phyloP scores from a whole-genome alignment of 768 basidiomycete species.

The Lactifluus volemus region DNA sequence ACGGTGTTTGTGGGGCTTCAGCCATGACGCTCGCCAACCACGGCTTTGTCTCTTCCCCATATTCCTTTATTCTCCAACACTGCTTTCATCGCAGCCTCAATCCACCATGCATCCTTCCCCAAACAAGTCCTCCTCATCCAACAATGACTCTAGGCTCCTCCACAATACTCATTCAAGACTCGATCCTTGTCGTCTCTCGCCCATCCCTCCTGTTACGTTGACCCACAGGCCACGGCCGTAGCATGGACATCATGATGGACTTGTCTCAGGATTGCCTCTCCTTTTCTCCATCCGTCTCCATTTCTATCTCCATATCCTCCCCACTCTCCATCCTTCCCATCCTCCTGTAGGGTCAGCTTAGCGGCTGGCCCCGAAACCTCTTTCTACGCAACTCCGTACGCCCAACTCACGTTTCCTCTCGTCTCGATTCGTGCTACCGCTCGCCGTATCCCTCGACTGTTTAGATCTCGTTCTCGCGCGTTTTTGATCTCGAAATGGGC shows the following conservation, averaged over 20 bases:
- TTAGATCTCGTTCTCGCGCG: too few relatives aligned
- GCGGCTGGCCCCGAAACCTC: too few relatives aligned
- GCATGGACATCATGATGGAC: conserved; percentile 22
- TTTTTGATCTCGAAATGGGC: too few relatives aligned
- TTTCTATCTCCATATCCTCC: conserved; percentile 27
- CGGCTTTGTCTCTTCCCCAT: background rate
- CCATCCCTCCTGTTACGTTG: background rate
- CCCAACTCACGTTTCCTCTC: too few relatives aligned
- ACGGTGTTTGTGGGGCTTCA: conserved; percentile 71
- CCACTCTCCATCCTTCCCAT: conserved; percentile 27
- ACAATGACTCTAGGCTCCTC: conserved; percentile 13
- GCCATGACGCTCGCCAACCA: conserved; percentile 15
- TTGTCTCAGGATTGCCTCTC: conserved; percentile 28
- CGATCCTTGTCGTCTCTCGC: conserved; percentile 7
- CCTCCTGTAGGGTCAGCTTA: too few relatives aligned
- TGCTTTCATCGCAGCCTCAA: conserved; percentile 6
- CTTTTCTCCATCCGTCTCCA: conserved; percentile 22
- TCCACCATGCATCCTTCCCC: conserved; percentile 17
- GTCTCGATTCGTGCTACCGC: too few relatives aligned
- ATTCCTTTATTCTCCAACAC: conserved; percentile 2
- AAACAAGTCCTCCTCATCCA: conserved; percentile 24
- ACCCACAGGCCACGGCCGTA: conserved; percentile 20
- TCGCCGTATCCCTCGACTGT: too few relatives aligned
- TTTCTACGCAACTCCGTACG: too few relatives aligned
- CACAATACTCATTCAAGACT: conserved; percentile 13